A percentile compares a stretch with the other conserved stretches of the same genome.
Evolutionary conservation across 345 rosid genomes (phyloP).

Genomic region (Pseudoturritis turrita): DNA sequence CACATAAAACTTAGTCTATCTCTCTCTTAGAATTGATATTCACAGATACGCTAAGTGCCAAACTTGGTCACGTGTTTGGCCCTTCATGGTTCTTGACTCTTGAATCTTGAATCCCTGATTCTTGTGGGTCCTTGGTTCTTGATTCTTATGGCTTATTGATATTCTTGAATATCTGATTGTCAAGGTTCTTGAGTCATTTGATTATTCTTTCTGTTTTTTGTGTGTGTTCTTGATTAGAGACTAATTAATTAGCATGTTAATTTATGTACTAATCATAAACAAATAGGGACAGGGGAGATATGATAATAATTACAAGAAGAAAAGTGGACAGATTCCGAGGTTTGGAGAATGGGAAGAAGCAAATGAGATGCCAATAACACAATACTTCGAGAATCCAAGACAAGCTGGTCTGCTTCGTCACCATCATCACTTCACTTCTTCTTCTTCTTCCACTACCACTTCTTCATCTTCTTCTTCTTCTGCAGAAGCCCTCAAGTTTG

Average conservation of each 20-base stretch:
- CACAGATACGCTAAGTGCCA: constrained; percentile 15
- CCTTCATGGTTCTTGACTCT: constrained; percentile 7
- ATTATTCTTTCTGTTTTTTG: background rate
- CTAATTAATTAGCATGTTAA: background rate
- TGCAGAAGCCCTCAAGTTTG: constrained; percentile 29
- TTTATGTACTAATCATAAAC: background rate
- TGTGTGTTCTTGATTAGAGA: background rate
- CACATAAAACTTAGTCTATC: background rate
- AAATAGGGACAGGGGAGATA: constrained; percentile 27
- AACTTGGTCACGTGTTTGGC: constrained; percentile 18
- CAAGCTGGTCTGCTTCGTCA: constrained; percentile 76
- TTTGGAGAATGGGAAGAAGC: constrained; percentile 93
- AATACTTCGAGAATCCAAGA: constrained; percentile 85
- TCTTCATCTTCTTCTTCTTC: constrained; percentile 28
- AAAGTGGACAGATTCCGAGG: constrained; percentile 81
- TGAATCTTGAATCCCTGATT: background rate
- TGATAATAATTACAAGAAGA: constrained; percentile 36
- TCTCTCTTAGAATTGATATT: background rate
- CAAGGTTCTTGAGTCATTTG: background rate
- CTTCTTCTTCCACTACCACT: constrained; percentile 11
- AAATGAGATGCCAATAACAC: constrained; percentile 84
- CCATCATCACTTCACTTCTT: constrained; percentile 13
- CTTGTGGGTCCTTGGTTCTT: background rate
- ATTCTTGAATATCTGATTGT: background rate
- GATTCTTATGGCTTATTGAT: background rate